These are phyloP conservation scores for Aphanomyces invadans DNA, from an alignment of 352 stramenopile genomes.

Conservation along the genomic window DNA sequence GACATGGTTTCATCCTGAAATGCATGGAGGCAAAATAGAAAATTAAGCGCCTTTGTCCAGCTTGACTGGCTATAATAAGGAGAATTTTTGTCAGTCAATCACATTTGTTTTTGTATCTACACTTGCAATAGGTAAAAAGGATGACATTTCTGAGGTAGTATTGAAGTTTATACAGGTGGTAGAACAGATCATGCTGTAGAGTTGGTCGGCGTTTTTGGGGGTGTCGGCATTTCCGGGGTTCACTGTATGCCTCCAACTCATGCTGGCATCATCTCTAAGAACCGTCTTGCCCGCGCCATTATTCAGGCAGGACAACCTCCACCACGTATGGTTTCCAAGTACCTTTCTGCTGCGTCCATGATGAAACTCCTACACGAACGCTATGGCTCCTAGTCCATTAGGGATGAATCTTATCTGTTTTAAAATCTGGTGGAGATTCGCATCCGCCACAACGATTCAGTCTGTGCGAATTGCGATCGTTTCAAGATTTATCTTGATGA, in stretches of 20 bases:
- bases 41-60: too few relatives aligned
- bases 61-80: too few relatives aligned
- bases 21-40: too few relatives aligned
- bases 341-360: not conserved
- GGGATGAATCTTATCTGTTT: not conserved
- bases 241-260: not conserved
- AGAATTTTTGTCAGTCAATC: too few relatives aligned
- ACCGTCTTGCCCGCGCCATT: not conserved
- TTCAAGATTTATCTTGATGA: not conserved
- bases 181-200: too few relatives aligned
- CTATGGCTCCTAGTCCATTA: not conserved
- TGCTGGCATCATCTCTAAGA: not conserved
- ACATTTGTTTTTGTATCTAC: too few relatives aligned
- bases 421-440: not conserved
- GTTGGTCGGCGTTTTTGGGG: too few relatives aligned
- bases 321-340: not conserved
- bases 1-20: too few relatives aligned
- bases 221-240: too few relatives aligned
- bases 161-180: too few relatives aligned
- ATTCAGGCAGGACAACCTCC: not conserved
- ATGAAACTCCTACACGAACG: not conserved
- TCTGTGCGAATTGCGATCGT: not conserved
- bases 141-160: too few relatives aligned
- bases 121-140: too few relatives aligned
- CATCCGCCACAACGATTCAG: not conserved